Evolutionary conservation across 75 land plant genomes (phyloP).

Genomic region (Cryptomeria japonica): DNA sequence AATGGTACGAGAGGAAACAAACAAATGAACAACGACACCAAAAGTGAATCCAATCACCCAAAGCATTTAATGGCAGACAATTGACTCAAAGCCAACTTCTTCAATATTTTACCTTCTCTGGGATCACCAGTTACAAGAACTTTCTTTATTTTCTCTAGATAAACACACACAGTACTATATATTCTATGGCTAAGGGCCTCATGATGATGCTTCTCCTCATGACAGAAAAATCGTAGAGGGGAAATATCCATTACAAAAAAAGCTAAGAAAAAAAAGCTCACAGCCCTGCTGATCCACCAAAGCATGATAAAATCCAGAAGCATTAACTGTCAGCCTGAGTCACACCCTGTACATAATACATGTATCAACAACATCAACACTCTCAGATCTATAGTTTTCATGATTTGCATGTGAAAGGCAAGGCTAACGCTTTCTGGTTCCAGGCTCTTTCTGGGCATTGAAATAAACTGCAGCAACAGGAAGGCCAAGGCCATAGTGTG

Average conservation of each 20-base stretch:
- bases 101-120: too few relatives aligned
- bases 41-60: too few relatives aligned
- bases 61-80: too few relatives aligned
- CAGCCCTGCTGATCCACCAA: not conserved
- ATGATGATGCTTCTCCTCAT: too few relatives aligned
- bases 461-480: slow-evolving; percentile 82
- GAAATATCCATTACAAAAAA: not conserved
- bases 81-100: too few relatives aligned
- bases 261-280: not conserved
- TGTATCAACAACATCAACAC: not conserved
- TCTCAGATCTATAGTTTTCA: not conserved
- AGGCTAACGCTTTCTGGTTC: slow-evolving; percentile 30
- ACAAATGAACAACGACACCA: too few relatives aligned
- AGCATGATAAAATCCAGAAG: not conserved
- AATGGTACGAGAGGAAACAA: too few relatives aligned
- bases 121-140: too few relatives aligned
- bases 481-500: slow-evolving; percentile 53
- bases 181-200: too few relatives aligned
- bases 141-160: too few relatives aligned
- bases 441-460: slow-evolving; percentile 87
- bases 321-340: not conserved
- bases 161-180: too few relatives aligned
- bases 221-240: too few relatives aligned
- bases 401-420: not conserved
- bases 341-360: not conserved